A percentile compares a stretch with the other conserved stretches of the same genome.
Conservation (phyloP, 2,329 filamentous ascomycete genomes). For the Arthrocladium fulminans region DNA sequence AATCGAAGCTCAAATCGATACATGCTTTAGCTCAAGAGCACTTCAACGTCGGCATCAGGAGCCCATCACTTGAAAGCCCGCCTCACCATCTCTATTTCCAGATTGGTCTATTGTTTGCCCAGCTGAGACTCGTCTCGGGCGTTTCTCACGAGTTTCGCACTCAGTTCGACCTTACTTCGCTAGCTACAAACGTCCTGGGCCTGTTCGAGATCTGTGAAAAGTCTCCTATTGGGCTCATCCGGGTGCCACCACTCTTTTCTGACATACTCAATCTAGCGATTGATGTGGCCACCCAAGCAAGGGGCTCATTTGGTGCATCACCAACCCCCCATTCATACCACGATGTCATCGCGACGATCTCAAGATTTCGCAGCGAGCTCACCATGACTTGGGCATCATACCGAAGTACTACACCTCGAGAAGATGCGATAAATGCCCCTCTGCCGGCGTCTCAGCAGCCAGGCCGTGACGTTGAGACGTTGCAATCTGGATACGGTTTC, state of each 20-base stretch:
- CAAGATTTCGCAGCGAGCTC: neutral
- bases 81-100: slow-evolving; percentile 12
- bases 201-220: slow-evolving; percentile 7
- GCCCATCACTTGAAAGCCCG: neutral
- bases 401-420: neutral
- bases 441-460: neutral
- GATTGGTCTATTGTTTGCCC: slow-evolving; percentile 5
- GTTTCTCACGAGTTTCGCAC: neutral
- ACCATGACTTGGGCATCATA: neutral
- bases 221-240: slow-evolving; percentile 1
- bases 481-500: no score
- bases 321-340: neutral
- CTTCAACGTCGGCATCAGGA: slow-evolving; percentile 2
- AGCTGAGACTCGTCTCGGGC: neutral
- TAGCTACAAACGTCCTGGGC: neutral
- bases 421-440: neutral
- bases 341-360: neutral
- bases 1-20: slow-evolving; percentile 1
- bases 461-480: neutral
- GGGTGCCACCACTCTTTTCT: slow-evolving; percentile 4
- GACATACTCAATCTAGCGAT: slow-evolving; percentile 3
- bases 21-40: slow-evolving; percentile 3
- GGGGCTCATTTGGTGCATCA: neutral
- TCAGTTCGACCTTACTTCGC: neutral
- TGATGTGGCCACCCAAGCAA: neutral